Percentiles rank a stretch among this genome's conserved stretches.
Conservation (phyloP, 2,329 filamentous ascomycete species). For the Scopulariopsis brevicaulis region DNA sequence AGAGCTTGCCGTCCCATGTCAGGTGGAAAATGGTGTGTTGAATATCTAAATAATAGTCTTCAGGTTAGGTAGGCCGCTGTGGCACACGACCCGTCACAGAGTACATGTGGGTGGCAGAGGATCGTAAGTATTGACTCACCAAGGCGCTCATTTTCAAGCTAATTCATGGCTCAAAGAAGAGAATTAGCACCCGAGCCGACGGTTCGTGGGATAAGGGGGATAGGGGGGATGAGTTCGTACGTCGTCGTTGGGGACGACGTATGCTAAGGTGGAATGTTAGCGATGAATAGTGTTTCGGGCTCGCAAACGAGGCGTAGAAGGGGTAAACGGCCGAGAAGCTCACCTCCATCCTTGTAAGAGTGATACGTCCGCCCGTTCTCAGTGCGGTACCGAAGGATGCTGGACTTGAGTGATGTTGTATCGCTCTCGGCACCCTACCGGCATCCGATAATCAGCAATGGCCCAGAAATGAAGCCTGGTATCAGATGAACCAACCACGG, state of each 20-base stretch:
- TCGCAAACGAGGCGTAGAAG: no score
- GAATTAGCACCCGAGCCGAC: no score
- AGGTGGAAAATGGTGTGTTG: constrained; percentile 16
- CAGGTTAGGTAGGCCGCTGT: background rate
- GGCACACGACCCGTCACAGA: background rate
- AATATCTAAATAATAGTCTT: constrained; percentile 7
- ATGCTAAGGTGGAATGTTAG: background rate
- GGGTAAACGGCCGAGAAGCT: no score
- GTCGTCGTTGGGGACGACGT: constrained; percentile 4
- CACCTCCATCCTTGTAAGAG: constrained; percentile 15
- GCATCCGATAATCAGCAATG: background rate
- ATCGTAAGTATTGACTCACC: background rate
- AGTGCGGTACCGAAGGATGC: constrained; percentile 12
- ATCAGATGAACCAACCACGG: background rate
- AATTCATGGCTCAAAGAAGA: background rate
- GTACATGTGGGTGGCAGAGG: background rate
- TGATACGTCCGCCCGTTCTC: constrained; percentile 18
- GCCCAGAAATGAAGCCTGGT: no score
- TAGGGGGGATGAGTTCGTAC: background rate
- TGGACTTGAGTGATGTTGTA: constrained; percentile 12
- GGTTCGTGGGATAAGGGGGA: no score
- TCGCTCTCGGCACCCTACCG: background rate
- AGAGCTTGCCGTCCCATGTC: constrained; percentile 13
- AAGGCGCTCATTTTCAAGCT: constrained; percentile 13
- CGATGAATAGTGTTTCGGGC: background rate